Conservation (phyloP, 306 rosid species). For the Cercis canadensis region DNA sequence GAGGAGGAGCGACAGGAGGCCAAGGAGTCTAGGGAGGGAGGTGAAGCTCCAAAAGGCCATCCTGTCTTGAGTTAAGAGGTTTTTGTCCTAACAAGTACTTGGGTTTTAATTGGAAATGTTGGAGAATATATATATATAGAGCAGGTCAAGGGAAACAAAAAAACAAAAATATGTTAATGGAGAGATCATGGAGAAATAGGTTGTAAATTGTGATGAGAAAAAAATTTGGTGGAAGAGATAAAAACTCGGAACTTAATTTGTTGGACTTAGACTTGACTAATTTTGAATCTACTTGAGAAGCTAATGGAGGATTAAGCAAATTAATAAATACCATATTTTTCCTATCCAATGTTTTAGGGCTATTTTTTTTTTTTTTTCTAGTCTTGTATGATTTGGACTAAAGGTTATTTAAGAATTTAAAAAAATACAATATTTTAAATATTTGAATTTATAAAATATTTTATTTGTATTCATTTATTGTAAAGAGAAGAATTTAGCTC, state of each 20-base stretch:
- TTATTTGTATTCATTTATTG: too few species aligned
- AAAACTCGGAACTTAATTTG: background rate
- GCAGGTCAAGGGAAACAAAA: constrained; percentile 5
- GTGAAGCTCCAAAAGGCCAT: constrained; percentile 62
- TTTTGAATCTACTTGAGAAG: constrained; percentile 9
- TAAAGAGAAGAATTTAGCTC: too few species aligned
- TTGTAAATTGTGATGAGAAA: background rate
- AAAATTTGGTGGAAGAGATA: constrained; percentile 26
- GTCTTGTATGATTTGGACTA: too few species aligned
- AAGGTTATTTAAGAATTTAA: too few species aligned
- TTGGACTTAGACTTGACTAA: constrained; percentile 32
- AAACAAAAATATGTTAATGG: background rate
- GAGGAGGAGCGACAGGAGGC: constrained; percentile 69
- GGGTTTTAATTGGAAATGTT: constrained; percentile 10
- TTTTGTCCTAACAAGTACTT: too few species aligned
- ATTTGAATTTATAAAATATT: too few species aligned
- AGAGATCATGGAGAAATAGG: background rate
- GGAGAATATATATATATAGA: background rate
- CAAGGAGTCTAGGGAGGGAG: constrained; percentile 43
- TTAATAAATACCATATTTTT: too few species aligned
- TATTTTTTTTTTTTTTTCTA: too few species aligned
- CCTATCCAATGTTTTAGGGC: too few species aligned
- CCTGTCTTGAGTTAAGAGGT: constrained; percentile 40
- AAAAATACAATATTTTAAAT: too few species aligned
- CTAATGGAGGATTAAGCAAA: too few species aligned